These are phyloP conservation scores for Candida multigemmis DNA, from an alignment of 805 yeast species.

Conservation along the genomic window DNA sequence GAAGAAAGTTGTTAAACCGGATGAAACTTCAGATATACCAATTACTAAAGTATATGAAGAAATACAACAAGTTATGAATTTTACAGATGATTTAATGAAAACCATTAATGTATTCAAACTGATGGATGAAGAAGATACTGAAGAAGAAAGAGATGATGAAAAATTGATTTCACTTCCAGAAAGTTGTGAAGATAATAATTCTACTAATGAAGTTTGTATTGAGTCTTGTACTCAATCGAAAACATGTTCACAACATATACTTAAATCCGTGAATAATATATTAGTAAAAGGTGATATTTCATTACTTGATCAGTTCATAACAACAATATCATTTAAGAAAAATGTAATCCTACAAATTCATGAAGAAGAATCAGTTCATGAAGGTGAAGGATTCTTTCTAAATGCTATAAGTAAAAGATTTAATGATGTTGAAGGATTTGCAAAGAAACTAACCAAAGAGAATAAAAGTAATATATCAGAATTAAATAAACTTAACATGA, in stretches of 20 bases:
- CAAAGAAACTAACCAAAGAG: slow-evolving; percentile 76
- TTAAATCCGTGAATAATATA: no score
- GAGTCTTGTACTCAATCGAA: no score
- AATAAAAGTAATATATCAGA: slow-evolving; percentile 44
- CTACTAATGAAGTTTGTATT: no score
- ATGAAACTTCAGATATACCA: slow-evolving; percentile 22
- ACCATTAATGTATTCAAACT: slow-evolving; percentile 3
- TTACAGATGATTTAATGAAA: slow-evolving; percentile 35
- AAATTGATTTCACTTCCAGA: no score
- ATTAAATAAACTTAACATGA: slow-evolving; percentile 24
- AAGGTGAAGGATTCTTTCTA: slow-evolving; percentile 21
- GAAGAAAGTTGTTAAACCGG: slow-evolving; percentile 22
- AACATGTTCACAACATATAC: no score
- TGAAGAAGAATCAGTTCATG: slow-evolving; percentile 3
- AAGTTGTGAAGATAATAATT: no score
- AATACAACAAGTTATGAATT: slow-evolving; percentile 29
- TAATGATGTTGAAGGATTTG: slow-evolving; percentile 82
- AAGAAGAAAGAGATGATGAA: slow-evolving; percentile 3
- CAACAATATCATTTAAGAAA: no score
- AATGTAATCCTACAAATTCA: slow-evolving; percentile 2
- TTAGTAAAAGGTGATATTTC: no score
- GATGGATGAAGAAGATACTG: neutral
- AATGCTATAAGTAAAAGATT: slow-evolving; percentile 61
- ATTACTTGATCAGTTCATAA: no score
- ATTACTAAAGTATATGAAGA: slow-evolving; percentile 33